phyloP scores from a whole-genome alignment of 257 asterid species.

The Galeopsis tetrahit region DNA sequence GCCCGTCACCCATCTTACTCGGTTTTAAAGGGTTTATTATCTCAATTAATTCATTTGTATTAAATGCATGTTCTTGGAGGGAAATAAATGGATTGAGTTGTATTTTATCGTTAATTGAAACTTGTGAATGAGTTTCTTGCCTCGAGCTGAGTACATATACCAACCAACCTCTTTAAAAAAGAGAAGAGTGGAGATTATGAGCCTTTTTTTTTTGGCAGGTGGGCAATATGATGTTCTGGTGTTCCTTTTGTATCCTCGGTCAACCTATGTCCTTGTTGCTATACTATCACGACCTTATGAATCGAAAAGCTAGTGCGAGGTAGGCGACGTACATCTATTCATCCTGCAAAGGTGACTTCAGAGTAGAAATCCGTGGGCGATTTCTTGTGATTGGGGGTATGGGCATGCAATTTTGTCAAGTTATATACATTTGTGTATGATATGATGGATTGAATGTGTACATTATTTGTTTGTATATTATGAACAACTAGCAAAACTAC shows the following conservation, averaged over 20 bases:
- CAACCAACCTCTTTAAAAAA: too few relatives aligned
- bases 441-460: too few relatives aligned
- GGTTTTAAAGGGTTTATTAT: too few relatives aligned
- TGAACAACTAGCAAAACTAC: too few relatives aligned
- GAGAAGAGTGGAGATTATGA: not conserved
- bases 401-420: too few relatives aligned
- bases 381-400: too few relatives aligned
- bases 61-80: too few relatives aligned
- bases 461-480: too few relatives aligned
- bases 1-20: not conserved
- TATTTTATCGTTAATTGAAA: not conserved
- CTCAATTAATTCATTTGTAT: too few relatives aligned
- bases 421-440: too few relatives aligned
- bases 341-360: not conserved
- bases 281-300: conserved; percentile 94
- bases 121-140: not conserved
- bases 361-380: not conserved
- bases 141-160: not conserved
- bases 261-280: conserved; percentile 93
- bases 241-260: conserved; percentile 82
- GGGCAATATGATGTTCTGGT: conserved; percentile 98
- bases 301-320: conserved; percentile 65
- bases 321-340: conserved; percentile 23
- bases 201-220: conserved; percentile 53
- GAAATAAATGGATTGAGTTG: not conserved